A percentile compares a stretch with the other conserved stretches of the same genome.
These are phyloP conservation scores for Penicillium sp. DNA, from an alignment of 2,329 filamentous ascomycete genomes.

Conservation along the genomic window DNA sequence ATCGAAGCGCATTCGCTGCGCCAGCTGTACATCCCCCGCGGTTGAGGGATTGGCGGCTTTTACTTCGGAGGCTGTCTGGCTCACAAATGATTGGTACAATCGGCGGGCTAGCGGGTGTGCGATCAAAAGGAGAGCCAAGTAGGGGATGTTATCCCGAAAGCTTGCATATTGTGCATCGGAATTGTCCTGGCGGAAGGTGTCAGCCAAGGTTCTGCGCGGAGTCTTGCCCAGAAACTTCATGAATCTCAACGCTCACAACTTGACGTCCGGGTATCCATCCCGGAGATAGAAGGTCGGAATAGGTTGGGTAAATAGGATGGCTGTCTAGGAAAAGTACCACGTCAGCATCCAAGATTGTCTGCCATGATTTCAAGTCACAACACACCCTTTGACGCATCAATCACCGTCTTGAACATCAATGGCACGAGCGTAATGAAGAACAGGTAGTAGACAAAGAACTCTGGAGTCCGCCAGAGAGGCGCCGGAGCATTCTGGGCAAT, in stretches of 20 bases:
- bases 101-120: slow-evolving; percentile 74
- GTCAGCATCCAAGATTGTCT: slow-evolving; percentile 18
- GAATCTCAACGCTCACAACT: slow-evolving; percentile 56
- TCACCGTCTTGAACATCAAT: slow-evolving; percentile 85
- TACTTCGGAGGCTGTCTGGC: slow-evolving; percentile 32
- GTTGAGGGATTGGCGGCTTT: slow-evolving; percentile 19
- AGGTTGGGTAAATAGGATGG: slow-evolving; percentile 74
- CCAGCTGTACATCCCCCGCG: slow-evolving; percentile 52
- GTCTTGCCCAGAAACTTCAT: not conserved
- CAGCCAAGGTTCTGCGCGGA: slow-evolving; percentile 1
- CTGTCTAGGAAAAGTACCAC: slow-evolving; percentile 51
- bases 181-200: slow-evolving; percentile 58
- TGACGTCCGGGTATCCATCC: slow-evolving; percentile 92
- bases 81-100: slow-evolving; percentile 57
- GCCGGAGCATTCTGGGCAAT: slow-evolving; percentile 48
- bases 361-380: no score
- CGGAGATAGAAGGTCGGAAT: slow-evolving; percentile 61
- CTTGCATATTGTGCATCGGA: slow-evolving; percentile 81
- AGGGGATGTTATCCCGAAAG: slow-evolving; percentile 81
- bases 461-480: slow-evolving; percentile 76
- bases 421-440: slow-evolving; percentile 63
- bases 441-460: slow-evolving; percentile 77
- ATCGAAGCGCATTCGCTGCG: slow-evolving; percentile 75
- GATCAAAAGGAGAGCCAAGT: slow-evolving; percentile 65
- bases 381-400: slow-evolving; percentile 75